Conservation (phyloP, 805 yeast genomes). For the Spathaspora gorwiae region DNA sequence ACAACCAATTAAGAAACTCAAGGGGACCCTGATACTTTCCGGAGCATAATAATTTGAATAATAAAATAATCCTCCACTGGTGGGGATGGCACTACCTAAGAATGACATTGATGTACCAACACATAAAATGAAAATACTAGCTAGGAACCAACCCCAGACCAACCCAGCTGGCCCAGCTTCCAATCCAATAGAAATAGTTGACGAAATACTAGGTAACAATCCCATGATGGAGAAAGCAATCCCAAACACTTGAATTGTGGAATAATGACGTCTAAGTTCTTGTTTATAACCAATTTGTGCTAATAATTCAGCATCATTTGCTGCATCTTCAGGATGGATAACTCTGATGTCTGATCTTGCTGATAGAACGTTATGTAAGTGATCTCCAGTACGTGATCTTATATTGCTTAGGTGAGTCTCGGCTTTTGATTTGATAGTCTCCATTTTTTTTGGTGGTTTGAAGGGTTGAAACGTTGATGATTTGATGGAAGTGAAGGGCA, state of each 20-base stretch:
- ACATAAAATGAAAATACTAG: slow-evolving; percentile 48
- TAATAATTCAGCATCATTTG: slow-evolving; percentile 10
- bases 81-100: slow-evolving; percentile 62
- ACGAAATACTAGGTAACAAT: slow-evolving; percentile 55
- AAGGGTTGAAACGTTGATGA: no score
- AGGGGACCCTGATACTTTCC: slow-evolving; percentile 39
- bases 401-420: slow-evolving; percentile 5
- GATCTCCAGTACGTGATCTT: slow-evolving; percentile 6
- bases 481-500: background rate
- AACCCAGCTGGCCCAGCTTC: slow-evolving; percentile 59
- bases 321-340: slow-evolving; percentile 9
- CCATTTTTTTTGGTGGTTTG: slow-evolving; percentile 4
- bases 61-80: slow-evolving; percentile 63
- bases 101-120: slow-evolving; percentile 61
- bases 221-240: slow-evolving; percentile 71
- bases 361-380: slow-evolving; percentile 3
- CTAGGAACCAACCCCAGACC: slow-evolving; percentile 67
- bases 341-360: slow-evolving; percentile 14
- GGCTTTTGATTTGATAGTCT: slow-evolving; percentile 8
- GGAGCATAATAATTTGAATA: slow-evolving; percentile 56
- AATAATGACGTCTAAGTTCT: slow-evolving; percentile 56
- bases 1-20: slow-evolving; percentile 59
- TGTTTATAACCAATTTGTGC: slow-evolving; percentile 64
- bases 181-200: slow-evolving; percentile 47
- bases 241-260: slow-evolving; percentile 60